These are phyloP conservation scores for Lactifluus rugatus DNA, from an alignment of 768 basidiomycete species.

Conservation along the genomic window DNA sequence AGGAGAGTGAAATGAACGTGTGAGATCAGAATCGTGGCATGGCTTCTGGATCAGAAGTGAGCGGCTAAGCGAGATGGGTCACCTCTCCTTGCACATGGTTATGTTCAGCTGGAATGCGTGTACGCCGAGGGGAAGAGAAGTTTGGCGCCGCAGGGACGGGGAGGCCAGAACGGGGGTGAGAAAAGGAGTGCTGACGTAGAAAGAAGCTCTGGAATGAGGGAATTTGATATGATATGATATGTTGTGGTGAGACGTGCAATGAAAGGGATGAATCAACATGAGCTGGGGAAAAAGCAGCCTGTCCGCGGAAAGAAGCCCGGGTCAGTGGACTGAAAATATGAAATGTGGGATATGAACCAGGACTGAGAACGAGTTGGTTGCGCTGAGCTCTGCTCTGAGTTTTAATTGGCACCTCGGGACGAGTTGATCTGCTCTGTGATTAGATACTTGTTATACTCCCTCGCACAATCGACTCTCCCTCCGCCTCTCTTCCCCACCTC, in stretches of 20 bases:
- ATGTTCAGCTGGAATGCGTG: background rate
- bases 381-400: too few relatives aligned
- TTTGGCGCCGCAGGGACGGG: background rate
- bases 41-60: conserved; percentile 13
- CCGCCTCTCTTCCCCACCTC: background rate
- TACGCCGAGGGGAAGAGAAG: background rate
- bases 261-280: background rate
- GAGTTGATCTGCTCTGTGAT: background rate
- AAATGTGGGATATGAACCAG: background rate
- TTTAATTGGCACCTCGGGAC: too few relatives aligned
- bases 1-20: conserved; percentile 11
- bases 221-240: conserved; percentile 9
- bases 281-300: background rate
- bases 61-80: conserved; percentile 16
- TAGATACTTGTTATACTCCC: background rate
- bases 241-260: background rate
- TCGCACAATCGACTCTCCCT: background rate
- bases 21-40: conserved; percentile 19
- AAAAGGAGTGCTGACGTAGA: background rate
- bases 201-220: background rate
- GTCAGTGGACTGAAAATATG: background rate
- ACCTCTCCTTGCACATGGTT: background rate
- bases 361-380: background rate
- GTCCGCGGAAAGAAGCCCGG: conserved; percentile 11
- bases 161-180: background rate